Base-by-base conservation (phyloP, 768 basidiomycete genomes). In the Rhodosporidiobolus sp. region DNA sequence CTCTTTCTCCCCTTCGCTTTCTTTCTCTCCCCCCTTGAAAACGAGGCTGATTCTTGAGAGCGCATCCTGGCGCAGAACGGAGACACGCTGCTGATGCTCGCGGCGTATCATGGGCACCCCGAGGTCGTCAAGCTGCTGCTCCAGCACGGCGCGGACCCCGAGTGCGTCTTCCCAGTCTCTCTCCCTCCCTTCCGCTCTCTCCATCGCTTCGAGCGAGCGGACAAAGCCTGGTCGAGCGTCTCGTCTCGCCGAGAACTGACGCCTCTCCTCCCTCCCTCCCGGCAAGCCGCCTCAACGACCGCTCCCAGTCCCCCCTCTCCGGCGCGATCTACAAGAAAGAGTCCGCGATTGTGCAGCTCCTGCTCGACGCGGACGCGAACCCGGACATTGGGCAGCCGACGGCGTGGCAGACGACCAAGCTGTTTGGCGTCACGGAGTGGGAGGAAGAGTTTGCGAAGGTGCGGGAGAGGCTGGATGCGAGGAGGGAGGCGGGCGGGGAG, bases 51-150 rank as follows among this genome's bases (percentile, higher is more conserved):
- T 43, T 26, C 56, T 11, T 1, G 6, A 9, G 5, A 45, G 4
- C 24, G 12, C 8, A n/a, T 12, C 28, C 35, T 6, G 6, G 22
- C 26, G 35, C 65, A 66, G 56, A 86, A 77, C 88, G 90, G 90
- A 30, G 91, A 91, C 79, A 89, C 89, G 9, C 82, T 92, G 11
- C 82, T 91, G 64, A 91, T 91, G 89, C 85, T 90, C 62, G 87
- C 88, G 6, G 86, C 90, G 4, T 91, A 91, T 78, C 82, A 86
- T 30, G 90, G 90, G 2, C 88, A 90, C 75, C 79, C 82, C 0
- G 81, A 83, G 3, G 85, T 89, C 28, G 82, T 86, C 3, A 82
- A 82, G 57, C 84, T 83, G 22, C 84, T 92, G 35, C 80, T 90
- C 58, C 76, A 81, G 11, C 83, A 85, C 46, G 85, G 85, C 4